Percentiles rank a stretch among this genome's conserved stretches.
These are phyloP conservation scores for Globisporangium polare DNA, from an alignment of 352 stramenopile species.

Conservation along the genomic window DNA sequence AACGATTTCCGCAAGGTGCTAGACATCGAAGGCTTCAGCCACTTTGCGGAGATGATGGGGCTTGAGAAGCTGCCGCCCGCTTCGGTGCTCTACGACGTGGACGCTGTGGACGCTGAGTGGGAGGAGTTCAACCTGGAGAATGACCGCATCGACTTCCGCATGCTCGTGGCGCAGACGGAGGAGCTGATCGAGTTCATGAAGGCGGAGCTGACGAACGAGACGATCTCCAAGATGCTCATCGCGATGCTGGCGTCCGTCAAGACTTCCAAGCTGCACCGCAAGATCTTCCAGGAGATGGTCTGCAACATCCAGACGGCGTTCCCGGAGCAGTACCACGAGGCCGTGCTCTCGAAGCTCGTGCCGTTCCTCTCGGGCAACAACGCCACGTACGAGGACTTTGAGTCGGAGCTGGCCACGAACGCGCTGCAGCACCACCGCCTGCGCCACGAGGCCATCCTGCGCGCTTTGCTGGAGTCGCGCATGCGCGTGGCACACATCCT, in stretches of 20 bases:
- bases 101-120: constrained; percentile 75
- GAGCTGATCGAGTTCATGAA: constrained; percentile 64
- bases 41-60: constrained; percentile 76
- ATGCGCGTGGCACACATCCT: constrained; percentile 85
- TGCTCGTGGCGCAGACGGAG: constrained; percentile 65
- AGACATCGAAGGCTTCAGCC: constrained; percentile 63
- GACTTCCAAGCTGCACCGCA: constrained; percentile 81
- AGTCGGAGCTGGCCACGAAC: constrained; percentile 52
- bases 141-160: constrained; percentile 84
- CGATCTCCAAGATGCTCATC: constrained; percentile 81
- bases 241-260: constrained; percentile 82
- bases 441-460: constrained; percentile 77
- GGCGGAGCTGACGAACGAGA: constrained; percentile 58
- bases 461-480: constrained; percentile 69
- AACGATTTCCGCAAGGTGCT: constrained; percentile 77
- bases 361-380: constrained; percentile 80
- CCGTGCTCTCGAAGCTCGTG: constrained; percentile 60
- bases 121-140: constrained; percentile 84
- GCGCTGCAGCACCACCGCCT: constrained; percentile 76
- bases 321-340: constrained; percentile 57
- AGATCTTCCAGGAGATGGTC: constrained; percentile 88
- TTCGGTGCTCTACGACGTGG: constrained; percentile 15
- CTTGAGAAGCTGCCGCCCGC: constrained; percentile 36
- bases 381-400: constrained; percentile 68
- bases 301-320: constrained; percentile 82